Evolutionary conservation across 129 eudicot species (phyloP).

Genomic region (Helichrysum umbraculigerum): DNA sequence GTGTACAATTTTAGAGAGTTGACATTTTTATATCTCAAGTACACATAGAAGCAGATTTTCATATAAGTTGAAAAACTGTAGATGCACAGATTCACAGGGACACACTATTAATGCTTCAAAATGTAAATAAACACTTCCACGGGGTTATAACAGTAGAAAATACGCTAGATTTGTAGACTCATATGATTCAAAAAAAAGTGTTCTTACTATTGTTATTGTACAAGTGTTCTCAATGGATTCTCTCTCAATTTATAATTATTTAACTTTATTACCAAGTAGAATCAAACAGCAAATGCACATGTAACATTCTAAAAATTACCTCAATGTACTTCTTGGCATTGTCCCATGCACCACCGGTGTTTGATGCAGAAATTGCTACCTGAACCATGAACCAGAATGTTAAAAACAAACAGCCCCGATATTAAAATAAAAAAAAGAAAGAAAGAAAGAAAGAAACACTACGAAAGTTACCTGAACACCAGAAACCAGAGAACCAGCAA

Average conservation of each 20-base stretch:
- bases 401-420: neutral
- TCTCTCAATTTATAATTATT: neutral
- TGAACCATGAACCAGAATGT: conserved; percentile 13
- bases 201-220: neutral
- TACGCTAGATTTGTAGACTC: neutral
- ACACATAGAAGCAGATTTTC: neutral
- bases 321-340: conserved; percentile 23
- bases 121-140: neutral
- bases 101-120: neutral
- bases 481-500: conserved; percentile 84
- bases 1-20: too few species aligned
- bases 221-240: neutral
- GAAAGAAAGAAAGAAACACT: neutral
- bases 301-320: neutral
- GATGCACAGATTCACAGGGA: neutral
- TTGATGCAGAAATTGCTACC: conserved; percentile 86
- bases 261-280: neutral
- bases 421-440: neutral
- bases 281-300: neutral
- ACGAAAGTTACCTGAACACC: conserved; percentile 1
- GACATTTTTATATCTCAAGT: neutral
- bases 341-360: conserved; percentile 70
- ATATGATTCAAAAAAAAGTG: neutral
- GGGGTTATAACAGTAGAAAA: too few species aligned
- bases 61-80: neutral